Percentiles rank a stretch among this genome's conserved stretches.
These are phyloP conservation scores for Hypoxylon sp. DNA, from an alignment of 2,329 filamentous ascomycete species.

Conservation along the genomic window DNA sequence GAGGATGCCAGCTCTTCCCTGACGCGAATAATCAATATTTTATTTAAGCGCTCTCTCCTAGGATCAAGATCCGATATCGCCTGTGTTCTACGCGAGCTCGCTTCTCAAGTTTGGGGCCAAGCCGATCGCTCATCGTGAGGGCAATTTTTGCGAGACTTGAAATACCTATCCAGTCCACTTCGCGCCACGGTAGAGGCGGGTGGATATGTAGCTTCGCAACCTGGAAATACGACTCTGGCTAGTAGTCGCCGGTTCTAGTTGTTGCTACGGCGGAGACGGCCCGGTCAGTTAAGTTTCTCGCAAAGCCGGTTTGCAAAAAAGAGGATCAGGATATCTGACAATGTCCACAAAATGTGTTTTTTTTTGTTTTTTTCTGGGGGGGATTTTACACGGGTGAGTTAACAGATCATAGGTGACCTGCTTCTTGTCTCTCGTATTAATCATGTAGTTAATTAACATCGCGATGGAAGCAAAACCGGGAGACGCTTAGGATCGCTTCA, in stretches of 20 bases:
- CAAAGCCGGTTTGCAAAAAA: slow-evolving; percentile 42
- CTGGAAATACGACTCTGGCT: slow-evolving; percentile 20
- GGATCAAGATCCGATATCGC: slow-evolving; percentile 4
- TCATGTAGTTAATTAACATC: too few relatives aligned
- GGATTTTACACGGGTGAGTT: too few relatives aligned
- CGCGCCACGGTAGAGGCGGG: slow-evolving; percentile 22
- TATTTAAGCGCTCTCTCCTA: slow-evolving; percentile 1
- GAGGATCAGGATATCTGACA: slow-evolving; percentile 39
- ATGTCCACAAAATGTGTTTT: slow-evolving; percentile 42
- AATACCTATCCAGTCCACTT: background rate
- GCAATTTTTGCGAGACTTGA: slow-evolving; percentile 7
- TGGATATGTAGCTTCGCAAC: too few relatives aligned
- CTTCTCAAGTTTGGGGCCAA: slow-evolving; percentile 18
- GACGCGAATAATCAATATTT: background rate
- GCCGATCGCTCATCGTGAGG: slow-evolving; percentile 21
- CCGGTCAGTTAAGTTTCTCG: slow-evolving; percentile 36
- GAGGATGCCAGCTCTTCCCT: background rate
- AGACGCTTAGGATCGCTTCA: background rate
- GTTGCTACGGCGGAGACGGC: slow-evolving; percentile 36
- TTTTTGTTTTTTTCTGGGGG: too few relatives aligned
- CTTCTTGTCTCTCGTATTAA: too few relatives aligned
- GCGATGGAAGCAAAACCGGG: too few relatives aligned
- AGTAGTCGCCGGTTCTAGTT: slow-evolving; percentile 26
- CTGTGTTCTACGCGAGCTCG: background rate
- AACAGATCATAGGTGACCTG: too few relatives aligned